A percentile compares a stretch with the other conserved stretches of the same genome.
phyloP scores from a whole-genome alignment of 2,329 filamentous ascomycete species.

The Periconia sp. region DNA sequence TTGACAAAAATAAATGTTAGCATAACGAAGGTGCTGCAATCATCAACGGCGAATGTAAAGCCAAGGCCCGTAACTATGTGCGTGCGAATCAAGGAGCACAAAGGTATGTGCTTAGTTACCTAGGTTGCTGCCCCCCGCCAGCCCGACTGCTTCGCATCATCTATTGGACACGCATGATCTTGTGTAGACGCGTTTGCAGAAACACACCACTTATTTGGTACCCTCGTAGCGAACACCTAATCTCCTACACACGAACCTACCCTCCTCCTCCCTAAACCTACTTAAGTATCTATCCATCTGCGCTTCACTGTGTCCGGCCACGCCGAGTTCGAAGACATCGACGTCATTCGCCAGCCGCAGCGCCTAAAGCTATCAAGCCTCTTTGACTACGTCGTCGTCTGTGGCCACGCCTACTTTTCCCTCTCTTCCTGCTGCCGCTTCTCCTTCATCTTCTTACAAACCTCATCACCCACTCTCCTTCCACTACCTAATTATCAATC shows the following conservation, averaged over 20 bases:
- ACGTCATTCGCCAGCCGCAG: constrained; percentile 25
- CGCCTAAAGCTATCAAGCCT: constrained; percentile 17
- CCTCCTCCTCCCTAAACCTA: not conserved
- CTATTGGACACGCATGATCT: no score
- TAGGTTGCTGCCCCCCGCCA: no score
- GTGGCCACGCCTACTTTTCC: not conserved
- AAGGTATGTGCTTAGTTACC: no score
- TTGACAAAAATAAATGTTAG: no score
- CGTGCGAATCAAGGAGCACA: no score
- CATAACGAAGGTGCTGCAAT: no score
- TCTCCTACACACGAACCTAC: not conserved
- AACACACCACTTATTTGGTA: no score
- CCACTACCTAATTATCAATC: not conserved
- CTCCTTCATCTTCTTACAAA: not conserved
- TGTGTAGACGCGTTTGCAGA: no score
- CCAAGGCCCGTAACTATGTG: no score
- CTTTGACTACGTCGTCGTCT: constrained; percentile 13
- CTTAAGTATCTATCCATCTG: not conserved
- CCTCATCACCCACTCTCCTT: not conserved
- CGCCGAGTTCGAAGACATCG: constrained; percentile 13
- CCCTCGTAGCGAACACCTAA: not conserved
- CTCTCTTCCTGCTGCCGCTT: not conserved
- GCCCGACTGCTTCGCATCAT: no score
- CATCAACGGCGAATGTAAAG: no score
- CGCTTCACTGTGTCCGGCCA: constrained; percentile 3